Base-by-base conservation (phyloP, 495 filamentous ascomycete genomes). In the Talaromyces nanjingensis region DNA sequence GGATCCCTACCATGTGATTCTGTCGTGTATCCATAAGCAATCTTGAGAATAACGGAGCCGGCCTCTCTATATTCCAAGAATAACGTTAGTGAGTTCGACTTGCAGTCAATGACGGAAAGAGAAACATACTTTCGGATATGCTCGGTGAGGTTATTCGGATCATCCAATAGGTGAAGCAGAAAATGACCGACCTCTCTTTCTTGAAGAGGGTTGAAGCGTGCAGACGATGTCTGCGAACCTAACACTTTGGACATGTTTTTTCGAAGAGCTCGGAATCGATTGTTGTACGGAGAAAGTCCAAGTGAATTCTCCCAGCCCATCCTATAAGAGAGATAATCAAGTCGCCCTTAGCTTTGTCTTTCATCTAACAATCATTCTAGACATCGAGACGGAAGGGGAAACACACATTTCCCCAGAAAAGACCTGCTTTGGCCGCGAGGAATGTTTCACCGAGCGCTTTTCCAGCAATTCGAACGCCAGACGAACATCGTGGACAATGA, bases 11-110 rank as follows among this genome's bases (percentile, higher is more conserved):
- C 60, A 42, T 75, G 68, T 1, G 74, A 66, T 52, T 83, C 78
- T 6, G 76, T 71, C 0, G 69, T 80, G 60, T 85, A 84, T 14
- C 79, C 81, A 59, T 84, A 85, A 3, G 69, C 66, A 4, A 82
- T 73, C 31, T 82, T 79, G 0, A 84, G 65, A 7, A 83, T 79
- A 5, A 81, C 63, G 0, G 72, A 71, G 3, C 75, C 81, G 5
- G 76, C 72, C 37, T 75, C 70, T 18, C 72, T 79, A 29, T 20
- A 3, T 22, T 33, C 29, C 12, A 31, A 53, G 2, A 12, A 24
- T 42, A 20, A 5, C n/a, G 22, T 29, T 33, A 54, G 18, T 20
- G 14, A 53, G 18, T 11, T 60, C n/a, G 18, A 59, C 45, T 20
- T 7, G 18, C 45, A 22, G 6, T 49, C n/a, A 49, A 18, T 18